Evolutionary conservation across 2,329 filamentous ascomycete species (phyloP).

Genomic region (Exophiala aquamarina): DNA sequence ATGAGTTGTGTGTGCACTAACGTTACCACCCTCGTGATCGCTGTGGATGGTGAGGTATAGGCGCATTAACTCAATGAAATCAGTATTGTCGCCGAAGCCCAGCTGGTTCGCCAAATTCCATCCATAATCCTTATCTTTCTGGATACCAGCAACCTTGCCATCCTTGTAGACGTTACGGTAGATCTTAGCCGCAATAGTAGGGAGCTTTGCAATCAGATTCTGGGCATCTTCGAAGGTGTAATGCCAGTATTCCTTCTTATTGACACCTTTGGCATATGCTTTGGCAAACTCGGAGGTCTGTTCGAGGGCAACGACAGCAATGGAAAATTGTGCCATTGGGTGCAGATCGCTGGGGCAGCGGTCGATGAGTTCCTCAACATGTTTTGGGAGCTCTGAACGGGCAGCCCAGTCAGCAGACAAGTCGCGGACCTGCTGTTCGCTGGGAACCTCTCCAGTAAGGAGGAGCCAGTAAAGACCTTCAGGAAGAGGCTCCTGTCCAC

Average conservation of each 20-base stretch:
- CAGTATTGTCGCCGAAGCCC: conserved; percentile 88
- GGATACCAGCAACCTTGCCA: conserved; percentile 90
- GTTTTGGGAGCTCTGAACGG: conserved; percentile 94
- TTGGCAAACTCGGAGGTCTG: conserved; percentile 97
- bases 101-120: conserved; percentile 99
- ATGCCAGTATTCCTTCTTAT: conserved; percentile 99
- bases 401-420: conserved; percentile 99
- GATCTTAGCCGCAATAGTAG: conserved; percentile 95
- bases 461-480: conserved; percentile 99
- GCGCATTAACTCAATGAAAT: conserved; percentile 98
- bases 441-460: conserved; percentile 94
- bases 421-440: conserved; percentile 96
- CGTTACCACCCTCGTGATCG: conserved; percentile 99
- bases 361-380: conserved; percentile 99
- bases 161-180: conserved; percentile 99
- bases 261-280: conserved; percentile 97
- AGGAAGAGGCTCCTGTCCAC: conserved; percentile 93
- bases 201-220: conserved; percentile 99
- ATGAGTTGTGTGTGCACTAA: conserved; percentile 97
- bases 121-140: conserved; percentile 99
- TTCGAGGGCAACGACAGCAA: conserved; percentile 97
- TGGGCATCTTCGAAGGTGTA: conserved; percentile 99
- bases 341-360: conserved; percentile 98
- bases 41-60: conserved; percentile 99
- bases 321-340: conserved; percentile 99